Conservation (phyloP, 2,329 filamentous ascomycete species). For the Tolypocladium amazonense region DNA sequence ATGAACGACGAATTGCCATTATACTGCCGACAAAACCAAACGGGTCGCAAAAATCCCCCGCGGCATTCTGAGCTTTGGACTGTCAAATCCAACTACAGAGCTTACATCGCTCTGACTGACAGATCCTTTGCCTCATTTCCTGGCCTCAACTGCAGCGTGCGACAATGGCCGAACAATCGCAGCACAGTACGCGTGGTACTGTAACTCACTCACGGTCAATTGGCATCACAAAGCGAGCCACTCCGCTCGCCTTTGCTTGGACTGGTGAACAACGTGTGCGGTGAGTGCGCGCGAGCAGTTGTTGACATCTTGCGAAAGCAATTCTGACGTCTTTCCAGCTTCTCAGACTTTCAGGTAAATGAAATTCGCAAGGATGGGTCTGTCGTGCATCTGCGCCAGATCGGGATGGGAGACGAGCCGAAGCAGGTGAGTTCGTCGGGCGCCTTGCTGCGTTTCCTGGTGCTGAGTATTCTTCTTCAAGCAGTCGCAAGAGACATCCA, state of each 20-base stretch:
- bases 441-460: background rate
- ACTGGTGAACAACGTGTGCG: constrained; percentile 28
- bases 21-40: background rate
- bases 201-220: constrained; percentile 23
- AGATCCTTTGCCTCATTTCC: too few species aligned
- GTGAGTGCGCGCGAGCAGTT: constrained; percentile 11
- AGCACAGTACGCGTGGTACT: constrained; percentile 18
- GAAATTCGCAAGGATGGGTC: constrained; percentile 70
- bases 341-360: constrained; percentile 87
- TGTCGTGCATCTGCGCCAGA: constrained; percentile 59
- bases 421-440: constrained; percentile 3
- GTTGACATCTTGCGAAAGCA: background rate
- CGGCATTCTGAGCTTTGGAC: background rate
- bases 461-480: background rate
- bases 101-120: background rate
- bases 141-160: background rate
- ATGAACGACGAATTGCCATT: background rate
- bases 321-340: constrained; percentile 34
- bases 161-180: constrained; percentile 19
- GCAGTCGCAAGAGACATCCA: background rate
- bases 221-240: constrained; percentile 29
- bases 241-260: constrained; percentile 25
- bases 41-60: background rate
- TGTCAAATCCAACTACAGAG: background rate
- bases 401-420: constrained; percentile 17